These are phyloP conservation scores for Cyberlindnera meyerae DNA, from an alignment of 805 yeast genomes.

Conservation along the genomic window DNA sequence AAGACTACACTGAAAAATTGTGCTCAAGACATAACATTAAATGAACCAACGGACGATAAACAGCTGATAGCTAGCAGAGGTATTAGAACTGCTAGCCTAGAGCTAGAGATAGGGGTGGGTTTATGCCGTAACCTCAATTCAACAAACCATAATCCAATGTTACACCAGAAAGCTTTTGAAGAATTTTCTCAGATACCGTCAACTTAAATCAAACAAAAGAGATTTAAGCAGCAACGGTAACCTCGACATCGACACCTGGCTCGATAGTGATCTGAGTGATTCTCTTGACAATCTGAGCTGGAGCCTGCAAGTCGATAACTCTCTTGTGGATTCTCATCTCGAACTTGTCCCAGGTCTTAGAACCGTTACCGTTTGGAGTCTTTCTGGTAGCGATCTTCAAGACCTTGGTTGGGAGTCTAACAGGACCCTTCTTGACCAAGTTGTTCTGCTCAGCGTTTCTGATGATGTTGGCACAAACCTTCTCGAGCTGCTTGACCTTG, in stretches of 20 bases:
- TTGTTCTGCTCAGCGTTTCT: constrained; percentile 78
- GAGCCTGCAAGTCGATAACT: constrained; percentile 96
- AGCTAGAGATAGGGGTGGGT: constrained; percentile 16
- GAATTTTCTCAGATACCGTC: too few species aligned
- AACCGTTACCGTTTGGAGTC: constrained; percentile 99
- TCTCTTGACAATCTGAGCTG: constrained; percentile 87
- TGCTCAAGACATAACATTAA: constrained; percentile 8
- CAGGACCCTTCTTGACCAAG: constrained; percentile 96
- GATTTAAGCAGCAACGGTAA: constrained; percentile 76
- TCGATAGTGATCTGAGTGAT: constrained; percentile 97
- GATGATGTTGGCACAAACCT: constrained; percentile 88
- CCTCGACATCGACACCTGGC: constrained; percentile 99
- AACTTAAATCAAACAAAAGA: constrained; percentile 1
- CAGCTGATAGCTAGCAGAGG: constrained; percentile 31
- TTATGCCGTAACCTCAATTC: constrained; percentile 13
- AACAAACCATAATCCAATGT: constrained; percentile 13
- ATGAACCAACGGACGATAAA: constrained; percentile 22
- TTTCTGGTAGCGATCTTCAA: constrained; percentile 98
- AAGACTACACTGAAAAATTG: too few species aligned
- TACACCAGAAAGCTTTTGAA: constrained; percentile 1
- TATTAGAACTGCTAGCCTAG: constrained; percentile 29
- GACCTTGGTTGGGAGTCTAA: constrained; percentile 99
- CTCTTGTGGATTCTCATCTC: constrained; percentile 99
- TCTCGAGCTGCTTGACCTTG: constrained; percentile 97
- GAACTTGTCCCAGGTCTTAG: constrained; percentile 99